phyloP scores from a whole-genome alignment of 1,284 basidiomycete genomes.

The Grifola frondosa region DNA sequence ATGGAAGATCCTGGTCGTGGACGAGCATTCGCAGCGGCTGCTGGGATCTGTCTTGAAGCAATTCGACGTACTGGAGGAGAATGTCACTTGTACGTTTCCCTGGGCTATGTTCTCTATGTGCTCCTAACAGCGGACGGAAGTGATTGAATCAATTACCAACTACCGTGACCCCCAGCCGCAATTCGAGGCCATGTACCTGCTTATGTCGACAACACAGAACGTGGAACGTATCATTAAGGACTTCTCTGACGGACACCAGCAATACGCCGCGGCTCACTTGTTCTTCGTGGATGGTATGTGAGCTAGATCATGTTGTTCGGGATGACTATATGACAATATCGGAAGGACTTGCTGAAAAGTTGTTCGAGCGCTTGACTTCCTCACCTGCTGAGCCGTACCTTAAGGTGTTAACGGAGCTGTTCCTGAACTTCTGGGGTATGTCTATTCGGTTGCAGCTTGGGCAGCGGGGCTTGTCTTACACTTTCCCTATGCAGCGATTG shows the following conservation, averaged over 20 bases:
- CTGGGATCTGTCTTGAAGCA: constrained; percentile 88
- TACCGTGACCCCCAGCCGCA: constrained; percentile 75
- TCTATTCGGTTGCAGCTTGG: constrained; percentile 4
- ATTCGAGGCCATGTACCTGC: constrained; percentile 89
- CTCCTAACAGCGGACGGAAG: constrained; percentile 37
- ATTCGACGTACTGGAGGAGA: constrained; percentile 91
- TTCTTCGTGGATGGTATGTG: constrained; percentile 92
- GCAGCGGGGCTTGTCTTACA: not conserved
- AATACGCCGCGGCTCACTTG: constrained; percentile 87
- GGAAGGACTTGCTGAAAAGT: constrained; percentile 67
- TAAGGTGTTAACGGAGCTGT: constrained; percentile 78
- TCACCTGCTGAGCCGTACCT: constrained; percentile 74
- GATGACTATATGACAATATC: constrained; percentile 2
- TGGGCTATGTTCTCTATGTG: not conserved
- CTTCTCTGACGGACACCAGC: constrained; percentile 64
- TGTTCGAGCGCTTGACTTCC: constrained; percentile 73
- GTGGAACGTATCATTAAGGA: constrained; percentile 89
- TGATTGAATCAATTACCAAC: constrained; percentile 76
- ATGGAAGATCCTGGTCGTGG: constrained; percentile 98
- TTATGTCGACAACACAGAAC: constrained; percentile 95
- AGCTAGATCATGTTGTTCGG: constrained; percentile 3
- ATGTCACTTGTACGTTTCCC: constrained; percentile 79
- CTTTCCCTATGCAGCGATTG: constrained; percentile 56
- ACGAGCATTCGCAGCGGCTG: constrained; percentile 86
- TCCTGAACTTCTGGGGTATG: constrained; percentile 86